phyloP scores from a whole-genome alignment of 1,139 yeast genomes.

The Yamadazyma siamensis region DNA sequence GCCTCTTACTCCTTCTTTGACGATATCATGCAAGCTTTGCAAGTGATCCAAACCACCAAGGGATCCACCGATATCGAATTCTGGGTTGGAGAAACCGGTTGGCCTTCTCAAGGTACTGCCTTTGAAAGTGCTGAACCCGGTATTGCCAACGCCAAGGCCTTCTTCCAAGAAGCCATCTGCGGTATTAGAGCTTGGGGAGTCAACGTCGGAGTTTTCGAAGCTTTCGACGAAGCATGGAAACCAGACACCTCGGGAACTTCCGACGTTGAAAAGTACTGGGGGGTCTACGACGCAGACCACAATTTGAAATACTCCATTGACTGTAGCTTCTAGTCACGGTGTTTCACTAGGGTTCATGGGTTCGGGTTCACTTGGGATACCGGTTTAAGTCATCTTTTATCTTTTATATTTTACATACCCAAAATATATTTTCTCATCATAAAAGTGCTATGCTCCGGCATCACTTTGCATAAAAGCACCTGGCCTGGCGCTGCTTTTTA shows the following conservation, averaged over 20 bases:
- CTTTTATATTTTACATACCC: conserved; percentile 5
- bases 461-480: no score
- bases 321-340: conserved; percentile 45
- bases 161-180: conserved; percentile 87
- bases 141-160: conserved; percentile 67
- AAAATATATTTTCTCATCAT: conserved; percentile 4
- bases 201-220: conserved; percentile 89
- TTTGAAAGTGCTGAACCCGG: conserved; percentile 65
- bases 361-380: no score
- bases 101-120: conserved; percentile 89
- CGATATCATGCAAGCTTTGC: conserved; percentile 95
- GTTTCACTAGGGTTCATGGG: conserved; percentile 1
- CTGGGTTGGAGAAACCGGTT: conserved; percentile 98
- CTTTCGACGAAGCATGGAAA: conserved; percentile 94
- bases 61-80: conserved; percentile 80
- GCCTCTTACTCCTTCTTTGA: conserved; percentile 89
- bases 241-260: conserved; percentile 82
- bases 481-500: no score
- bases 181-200: conserved; percentile 95
- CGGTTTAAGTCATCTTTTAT: no score
- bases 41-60: conserved; percentile 77
- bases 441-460: no score
- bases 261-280: conserved; percentile 92
- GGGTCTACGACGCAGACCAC: conserved; percentile 66
- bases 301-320: conserved; percentile 54